Percentiles rank a stretch among this genome's conserved stretches.
Evolutionary conservation across 768 basidiomycete genomes (phyloP).

Genomic region (Scleroderma bovista): DNA sequence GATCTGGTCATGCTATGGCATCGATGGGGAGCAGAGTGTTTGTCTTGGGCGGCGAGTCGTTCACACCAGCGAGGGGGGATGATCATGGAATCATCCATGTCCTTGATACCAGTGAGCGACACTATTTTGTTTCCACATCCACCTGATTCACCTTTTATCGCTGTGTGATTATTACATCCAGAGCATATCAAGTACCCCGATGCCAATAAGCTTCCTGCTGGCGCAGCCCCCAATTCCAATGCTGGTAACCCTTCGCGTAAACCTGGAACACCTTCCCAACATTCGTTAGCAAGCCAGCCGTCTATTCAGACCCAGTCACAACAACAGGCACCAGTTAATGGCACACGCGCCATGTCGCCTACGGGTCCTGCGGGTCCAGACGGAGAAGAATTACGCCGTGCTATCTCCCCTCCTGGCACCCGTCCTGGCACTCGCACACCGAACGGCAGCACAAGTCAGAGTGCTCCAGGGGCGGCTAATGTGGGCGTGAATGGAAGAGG

Average conservation of each 20-base stretch:
- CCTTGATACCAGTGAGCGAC: constrained; percentile 83
- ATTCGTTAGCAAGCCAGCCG: constrained; percentile 21
- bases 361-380: constrained; percentile 38
- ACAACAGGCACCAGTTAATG: constrained; percentile 27
- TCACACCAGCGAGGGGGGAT: constrained; percentile 64
- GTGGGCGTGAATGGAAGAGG: constrained; percentile 37
- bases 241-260: constrained; percentile 38
- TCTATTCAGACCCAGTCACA: constrained; percentile 24
- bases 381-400: constrained; percentile 55
- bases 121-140: not conserved
- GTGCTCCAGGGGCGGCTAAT: constrained; percentile 4
- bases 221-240: constrained; percentile 12
- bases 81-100: constrained; percentile 83
- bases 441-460: constrained; percentile 20
- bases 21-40: constrained; percentile 83
- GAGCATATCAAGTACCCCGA: constrained; percentile 95
- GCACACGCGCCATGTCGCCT: constrained; percentile 64
- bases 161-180: constrained; percentile 22
- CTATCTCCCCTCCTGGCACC: constrained; percentile 55
- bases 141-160: not conserved
- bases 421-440: constrained; percentile 37
- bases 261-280: constrained; percentile 34
- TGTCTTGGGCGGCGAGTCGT: constrained; percentile 93
- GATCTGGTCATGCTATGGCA: constrained; percentile 99
- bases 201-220: constrained; percentile 39